Base-by-base conservation (phyloP, 2,329 filamentous ascomycete genomes). In the Clonostachys rosea region DNA sequence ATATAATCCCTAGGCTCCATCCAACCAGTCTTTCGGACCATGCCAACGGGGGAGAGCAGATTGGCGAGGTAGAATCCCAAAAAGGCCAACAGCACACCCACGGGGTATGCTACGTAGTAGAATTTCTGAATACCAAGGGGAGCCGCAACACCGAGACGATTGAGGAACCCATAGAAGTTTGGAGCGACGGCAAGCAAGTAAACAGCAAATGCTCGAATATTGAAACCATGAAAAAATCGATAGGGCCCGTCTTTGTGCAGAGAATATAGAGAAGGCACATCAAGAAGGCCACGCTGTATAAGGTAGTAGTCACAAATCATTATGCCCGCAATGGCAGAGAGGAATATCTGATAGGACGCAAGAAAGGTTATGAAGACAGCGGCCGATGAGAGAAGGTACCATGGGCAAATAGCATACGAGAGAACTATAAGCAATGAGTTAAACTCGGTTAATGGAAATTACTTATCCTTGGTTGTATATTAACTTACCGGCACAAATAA, bases 41-140 rank as follows among this genome's bases (percentile, higher is more conserved):
- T 50, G 1, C 46, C 46, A 0, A 52, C 50, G 16, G 54, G 54
- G 47, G 50, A 58, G 24, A 57, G 35, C 35, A 43, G 49, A 47
- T 52, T 53, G 1, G 47, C 30, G 3, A 40, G 16, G 52, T 49
- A 58, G 39, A 59, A 68, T 0, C 53, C 50, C 2, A 48, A 42
- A 17, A 60, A 59, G 8, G 56, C 56, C 11, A 81, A 61, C 45
- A 74, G 70, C 47, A 83, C 68, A 5, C 74, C 71, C 6, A 80
- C 76, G 53, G 73, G 72, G 47, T 73, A 76, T 1, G 78, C 77
- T 20, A 83, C 65, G 50, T 78, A 79, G 54, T 83, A 83, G 59
- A 81, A 80, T 14, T 60, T 56, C 1, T 58, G 61, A 4, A 67
- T 55, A 0, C 60, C 61, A 0, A 60, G 5, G 2, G 68, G 67